Evolutionary conservation across 306 rosid genomes (phyloP).

Genomic region (Myrica gale): DNA sequence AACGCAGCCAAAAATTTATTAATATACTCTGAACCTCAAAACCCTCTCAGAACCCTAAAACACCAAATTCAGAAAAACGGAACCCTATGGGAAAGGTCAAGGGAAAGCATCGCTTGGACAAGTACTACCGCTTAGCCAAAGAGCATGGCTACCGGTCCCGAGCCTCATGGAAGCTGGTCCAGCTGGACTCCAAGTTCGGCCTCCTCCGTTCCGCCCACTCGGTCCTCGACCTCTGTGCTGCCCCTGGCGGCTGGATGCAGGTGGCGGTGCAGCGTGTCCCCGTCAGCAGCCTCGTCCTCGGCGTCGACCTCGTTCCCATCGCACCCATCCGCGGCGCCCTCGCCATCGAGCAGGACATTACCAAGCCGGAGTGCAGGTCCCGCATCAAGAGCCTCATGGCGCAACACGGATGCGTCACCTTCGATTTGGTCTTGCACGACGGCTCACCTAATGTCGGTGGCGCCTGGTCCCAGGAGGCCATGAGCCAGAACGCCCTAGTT

Average conservation of each 20-base stretch:
- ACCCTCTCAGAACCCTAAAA: neutral
- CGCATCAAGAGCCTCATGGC: slow-evolving; percentile 61
- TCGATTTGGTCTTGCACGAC: slow-evolving; percentile 72
- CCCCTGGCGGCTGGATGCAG: slow-evolving; percentile 99
- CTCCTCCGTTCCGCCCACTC: slow-evolving; percentile 74
- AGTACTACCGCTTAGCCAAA: slow-evolving; percentile 81
- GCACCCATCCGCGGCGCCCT: slow-evolving; percentile 70
- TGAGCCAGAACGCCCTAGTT: slow-evolving; percentile 77
- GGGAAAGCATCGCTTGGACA: slow-evolving; percentile 94
- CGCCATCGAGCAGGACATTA: slow-evolving; percentile 80
- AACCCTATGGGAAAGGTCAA: slow-evolving; percentile 74
- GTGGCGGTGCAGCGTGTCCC: slow-evolving; percentile 85
- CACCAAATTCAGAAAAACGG: neutral
- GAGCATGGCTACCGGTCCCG: slow-evolving; percentile 93
- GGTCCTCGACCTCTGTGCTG: slow-evolving; percentile 98
- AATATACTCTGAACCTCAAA: neutral
- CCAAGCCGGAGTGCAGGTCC: slow-evolving; percentile 64
- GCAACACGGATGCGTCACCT: slow-evolving; percentile 47
- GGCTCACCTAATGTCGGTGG: slow-evolving; percentile 96
- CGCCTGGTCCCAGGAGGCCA: slow-evolving; percentile 96
- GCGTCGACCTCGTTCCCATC: slow-evolving; percentile 79
- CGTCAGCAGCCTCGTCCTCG: slow-evolving; percentile 65
- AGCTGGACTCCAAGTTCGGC: slow-evolving; percentile 62
- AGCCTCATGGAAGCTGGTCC: slow-evolving; percentile 89
- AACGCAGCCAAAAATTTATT: no score